A percentile compares a stretch with the other conserved stretches of the same genome.
These are phyloP conservation scores for Linnemannia schmuckeri DNA, from an alignment of 192 early-diverging fungal genomes.

Conservation along the genomic window DNA sequence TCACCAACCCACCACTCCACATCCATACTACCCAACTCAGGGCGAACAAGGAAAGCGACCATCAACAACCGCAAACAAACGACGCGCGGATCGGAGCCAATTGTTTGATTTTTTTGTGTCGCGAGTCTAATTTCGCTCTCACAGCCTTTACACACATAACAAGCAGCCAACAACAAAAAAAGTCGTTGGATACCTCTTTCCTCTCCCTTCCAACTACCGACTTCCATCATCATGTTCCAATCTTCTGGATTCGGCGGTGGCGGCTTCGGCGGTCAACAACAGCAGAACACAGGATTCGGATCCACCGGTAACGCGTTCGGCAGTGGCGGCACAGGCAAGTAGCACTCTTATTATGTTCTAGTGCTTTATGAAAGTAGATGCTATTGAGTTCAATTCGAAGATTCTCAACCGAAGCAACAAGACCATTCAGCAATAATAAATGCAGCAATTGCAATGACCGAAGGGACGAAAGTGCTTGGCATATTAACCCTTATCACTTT, in stretches of 20 bases:
- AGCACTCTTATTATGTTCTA: background rate
- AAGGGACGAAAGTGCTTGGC: background rate
- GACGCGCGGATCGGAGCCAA: constrained; percentile 9
- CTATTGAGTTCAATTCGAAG: background rate
- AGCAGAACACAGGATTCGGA: constrained; percentile 53
- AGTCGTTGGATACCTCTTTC: background rate
- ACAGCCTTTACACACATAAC: background rate
- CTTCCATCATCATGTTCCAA: constrained; percentile 31
- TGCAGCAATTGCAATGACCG: background rate
- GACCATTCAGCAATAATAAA: background rate
- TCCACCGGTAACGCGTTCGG: constrained; percentile 40
- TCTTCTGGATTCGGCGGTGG: constrained; percentile 28
- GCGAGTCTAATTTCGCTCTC: background rate
- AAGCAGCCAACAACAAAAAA: background rate
- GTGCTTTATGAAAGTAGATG: background rate
- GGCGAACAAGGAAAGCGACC: background rate
- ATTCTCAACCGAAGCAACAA: background rate
- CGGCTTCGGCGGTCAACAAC: constrained; percentile 55
- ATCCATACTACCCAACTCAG: background rate
- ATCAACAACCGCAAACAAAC: background rate
- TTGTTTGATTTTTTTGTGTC: background rate
- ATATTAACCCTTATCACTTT: background rate
- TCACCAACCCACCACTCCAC: background rate
- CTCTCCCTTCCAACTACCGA: background rate
- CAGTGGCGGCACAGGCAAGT: constrained; percentile 47